These are phyloP conservation scores for Nakaseomyces uthaithaninus DNA, from an alignment of 1,139 yeast genomes.

Conservation along the genomic window DNA sequence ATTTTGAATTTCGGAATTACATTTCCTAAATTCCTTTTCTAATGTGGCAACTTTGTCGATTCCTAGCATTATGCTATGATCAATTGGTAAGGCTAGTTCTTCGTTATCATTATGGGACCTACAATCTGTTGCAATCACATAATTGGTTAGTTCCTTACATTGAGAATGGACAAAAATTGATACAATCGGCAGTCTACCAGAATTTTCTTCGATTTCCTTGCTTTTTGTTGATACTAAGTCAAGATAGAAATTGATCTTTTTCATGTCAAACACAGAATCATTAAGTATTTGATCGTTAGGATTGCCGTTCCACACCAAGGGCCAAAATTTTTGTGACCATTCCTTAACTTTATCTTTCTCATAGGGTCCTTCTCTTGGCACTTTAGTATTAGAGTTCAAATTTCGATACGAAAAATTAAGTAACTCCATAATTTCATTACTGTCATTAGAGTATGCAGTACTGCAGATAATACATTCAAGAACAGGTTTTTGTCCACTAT, in stretches of 20 bases:
- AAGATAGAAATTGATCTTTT: conserved; percentile 23
- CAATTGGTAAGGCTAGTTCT: conserved; percentile 6
- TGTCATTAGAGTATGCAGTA: conserved; percentile 16
- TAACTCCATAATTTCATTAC: conserved; percentile 12
- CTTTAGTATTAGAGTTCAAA: conserved; percentile 17
- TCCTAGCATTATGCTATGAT: conserved; percentile 13
- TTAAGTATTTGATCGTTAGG: conserved; percentile 69
- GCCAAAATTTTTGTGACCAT: conserved; percentile 76
- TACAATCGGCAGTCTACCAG: conserved; percentile 33
- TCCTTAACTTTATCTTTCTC: conserved; percentile 52
- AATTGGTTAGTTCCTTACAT: neutral
- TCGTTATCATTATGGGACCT: neutral
- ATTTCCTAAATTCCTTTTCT: conserved; percentile 13
- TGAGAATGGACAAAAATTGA: conserved; percentile 41
- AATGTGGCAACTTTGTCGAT: conserved; percentile 43
- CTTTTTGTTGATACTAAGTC: conserved; percentile 31
- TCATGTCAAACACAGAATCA: conserved; percentile 35
- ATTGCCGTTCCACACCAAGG: conserved; percentile 88
- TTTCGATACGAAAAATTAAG: neutral
- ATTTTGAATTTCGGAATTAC: conserved; percentile 14
- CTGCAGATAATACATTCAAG: conserved; percentile 35
- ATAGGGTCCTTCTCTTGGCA: conserved; percentile 50
- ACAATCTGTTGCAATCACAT: conserved; percentile 1
- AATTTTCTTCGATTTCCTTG: conserved; percentile 14
- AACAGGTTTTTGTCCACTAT: conserved; percentile 9